A percentile compares a stretch with the other conserved stretches of the same genome.
phyloP scores from a whole-genome alignment of 257 asterid genomes.

The Ocimum tenuiflorum region DNA sequence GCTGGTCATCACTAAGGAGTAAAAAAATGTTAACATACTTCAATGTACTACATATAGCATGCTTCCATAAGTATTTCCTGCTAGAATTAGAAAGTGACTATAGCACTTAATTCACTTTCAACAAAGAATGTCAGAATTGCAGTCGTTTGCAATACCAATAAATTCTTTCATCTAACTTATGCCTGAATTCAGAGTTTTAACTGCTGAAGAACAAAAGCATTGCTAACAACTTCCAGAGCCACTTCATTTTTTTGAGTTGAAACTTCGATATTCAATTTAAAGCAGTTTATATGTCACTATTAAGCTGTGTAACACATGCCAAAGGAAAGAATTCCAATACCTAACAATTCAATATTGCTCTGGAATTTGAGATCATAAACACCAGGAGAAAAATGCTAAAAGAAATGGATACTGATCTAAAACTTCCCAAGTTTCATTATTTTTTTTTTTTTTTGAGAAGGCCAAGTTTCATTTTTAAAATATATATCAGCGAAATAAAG shows the following conservation, averaged over 20 bases:
- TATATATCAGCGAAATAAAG: background rate
- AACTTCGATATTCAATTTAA: background rate
- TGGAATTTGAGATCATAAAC: background rate
- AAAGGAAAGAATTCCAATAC: background rate
- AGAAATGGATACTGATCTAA: background rate
- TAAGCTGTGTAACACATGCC: background rate
- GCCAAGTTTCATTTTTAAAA: conserved; percentile 3
- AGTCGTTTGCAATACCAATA: background rate
- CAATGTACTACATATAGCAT: background rate
- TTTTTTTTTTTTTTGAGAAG: too few species aligned
- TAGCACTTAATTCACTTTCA: too few species aligned
- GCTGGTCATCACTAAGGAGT: background rate
- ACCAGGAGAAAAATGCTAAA: conserved; percentile 1
- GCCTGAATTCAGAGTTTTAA: background rate
- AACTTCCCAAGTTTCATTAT: background rate
- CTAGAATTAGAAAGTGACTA: conserved; percentile 4
- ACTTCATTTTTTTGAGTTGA: too few species aligned
- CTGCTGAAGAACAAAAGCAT: background rate
- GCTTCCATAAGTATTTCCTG: background rate
- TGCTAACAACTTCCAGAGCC: background rate
- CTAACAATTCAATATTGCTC: background rate
- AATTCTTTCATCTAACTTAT: background rate
- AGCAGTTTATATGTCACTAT: background rate
- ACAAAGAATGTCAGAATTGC: too few species aligned
- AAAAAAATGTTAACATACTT: background rate